phyloP scores from a whole-genome alignment of 2,329 filamentous ascomycete species.

The Clonostachys chloroleuca region DNA sequence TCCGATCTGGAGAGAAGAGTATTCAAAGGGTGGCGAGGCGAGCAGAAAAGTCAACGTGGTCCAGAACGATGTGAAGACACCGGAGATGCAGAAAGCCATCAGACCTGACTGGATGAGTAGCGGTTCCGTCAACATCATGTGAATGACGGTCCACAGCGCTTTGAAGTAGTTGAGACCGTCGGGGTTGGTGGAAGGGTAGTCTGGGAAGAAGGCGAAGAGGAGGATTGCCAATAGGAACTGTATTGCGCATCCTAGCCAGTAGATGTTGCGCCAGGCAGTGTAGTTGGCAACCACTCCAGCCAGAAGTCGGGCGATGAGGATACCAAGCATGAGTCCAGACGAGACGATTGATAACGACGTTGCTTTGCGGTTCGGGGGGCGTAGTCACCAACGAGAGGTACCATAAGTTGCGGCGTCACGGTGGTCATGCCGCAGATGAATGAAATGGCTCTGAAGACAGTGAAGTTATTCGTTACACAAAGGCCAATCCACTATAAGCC shows the following conservation, averaged over 20 bases:
- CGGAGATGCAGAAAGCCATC: conserved; percentile 55
- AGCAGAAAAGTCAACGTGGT: conserved; percentile 76
- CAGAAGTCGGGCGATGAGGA: conserved; percentile 71
- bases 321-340: conserved; percentile 69
- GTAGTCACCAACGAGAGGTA: conserved; percentile 75
- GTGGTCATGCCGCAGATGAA: conserved; percentile 75
- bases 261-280: conserved; percentile 71
- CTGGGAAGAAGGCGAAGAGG: conserved; percentile 72
- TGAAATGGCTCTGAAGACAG: conserved; percentile 63
- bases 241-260: conserved; percentile 70
- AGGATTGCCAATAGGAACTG: conserved; percentile 63
- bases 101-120: conserved; percentile 66
- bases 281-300: conserved; percentile 73
- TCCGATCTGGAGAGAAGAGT: conserved; percentile 64
- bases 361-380: conserved; percentile 66
- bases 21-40: conserved; percentile 64
- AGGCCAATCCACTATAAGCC: conserved; percentile 58
- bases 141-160: conserved; percentile 60
- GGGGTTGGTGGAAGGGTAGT: conserved; percentile 73
- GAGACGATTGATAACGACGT: conserved; percentile 70
- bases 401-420: conserved; percentile 76
- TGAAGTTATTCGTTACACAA: conserved; percentile 62
- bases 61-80: conserved; percentile 49
- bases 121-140: conserved; percentile 61
- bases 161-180: conserved; percentile 58